Evolutionary conservation across 1,139 yeast genomes (phyloP), one percentile per base, ranked within the genome.

Genomic region (Yamadazyma blattariae): DNA sequence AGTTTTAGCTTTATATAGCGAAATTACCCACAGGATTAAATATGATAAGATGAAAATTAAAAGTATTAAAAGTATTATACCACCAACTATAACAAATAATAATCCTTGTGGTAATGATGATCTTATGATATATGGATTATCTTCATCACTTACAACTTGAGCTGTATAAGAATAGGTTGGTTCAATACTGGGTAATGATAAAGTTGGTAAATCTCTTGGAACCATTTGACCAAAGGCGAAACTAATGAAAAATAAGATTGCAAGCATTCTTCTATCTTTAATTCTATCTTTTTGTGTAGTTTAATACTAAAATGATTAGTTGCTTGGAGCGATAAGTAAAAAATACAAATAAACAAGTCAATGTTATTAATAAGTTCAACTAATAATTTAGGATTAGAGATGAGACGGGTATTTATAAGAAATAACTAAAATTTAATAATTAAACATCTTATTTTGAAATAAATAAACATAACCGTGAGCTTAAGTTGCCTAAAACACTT

Each of bases 11-110:
- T 52, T 55, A 19, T 48, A 43, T 27, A 49, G 44, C 24, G 58
- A 56, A 9, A 50, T 39, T 21, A 60, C 16, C 46, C 54, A 57
- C 8, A 51, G 42, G 14, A 53, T 45, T 5, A 64, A 31, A 33
- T 64, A 51, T 36, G 54, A 56, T 5, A 46, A 18, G 2, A 56
- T 35, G 3, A 61, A 31, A 7, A 51, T 40, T 9, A 56, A 29
- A 4, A 67, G 39, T 2, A 59, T 20, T 6, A 59, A 47, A 3
- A 58, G 57, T 3, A 71, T 37, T 8, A 69, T 50, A 0, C 58
- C 59, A 1, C 76, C 78, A 9, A 68, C 56, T 1, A 68, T 54
- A 15, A 72, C 66, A 46, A 73, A 72, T n/a, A 72, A 66, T 14
- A 73, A 51, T 24, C 67, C 66, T 24, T 55, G 50, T 1, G 69